Percentiles rank a stretch among this genome's conserved stretches.
phyloP scores from a whole-genome alignment of 345 rosid genomes.

The Corymbia maculata region DNA sequence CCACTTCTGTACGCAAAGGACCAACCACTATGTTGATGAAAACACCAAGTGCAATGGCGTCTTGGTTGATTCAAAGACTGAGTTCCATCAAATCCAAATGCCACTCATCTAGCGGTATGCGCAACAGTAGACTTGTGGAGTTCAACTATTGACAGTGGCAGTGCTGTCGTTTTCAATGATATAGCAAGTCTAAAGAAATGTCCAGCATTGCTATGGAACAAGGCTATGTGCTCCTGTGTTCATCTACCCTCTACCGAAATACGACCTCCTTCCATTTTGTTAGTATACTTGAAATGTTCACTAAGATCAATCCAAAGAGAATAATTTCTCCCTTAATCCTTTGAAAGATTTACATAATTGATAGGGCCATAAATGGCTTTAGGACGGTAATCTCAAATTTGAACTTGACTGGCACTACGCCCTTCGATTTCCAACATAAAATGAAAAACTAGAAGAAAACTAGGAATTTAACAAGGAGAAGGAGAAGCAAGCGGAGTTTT shows the following conservation, averaged over 20 bases:
- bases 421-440: fast-evolving
- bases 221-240: neutral
- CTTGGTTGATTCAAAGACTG: neutral
- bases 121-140: neutral
- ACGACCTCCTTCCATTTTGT: neutral
- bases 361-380: too few relatives aligned
- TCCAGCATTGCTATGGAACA: neutral
- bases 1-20: neutral
- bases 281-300: too few relatives aligned
- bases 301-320: too few relatives aligned
- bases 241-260: neutral
- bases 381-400: too few relatives aligned
- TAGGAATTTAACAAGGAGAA: too few relatives aligned
- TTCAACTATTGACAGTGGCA: neutral
- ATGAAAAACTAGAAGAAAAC: too few relatives aligned
- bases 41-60: neutral
- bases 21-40: neutral
- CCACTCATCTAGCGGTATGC: neutral
- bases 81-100: neutral
- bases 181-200: neutral
- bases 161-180: neutral
- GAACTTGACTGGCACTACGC: too few relatives aligned
- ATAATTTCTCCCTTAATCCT: too few relatives aligned
- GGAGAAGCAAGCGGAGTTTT: neutral
- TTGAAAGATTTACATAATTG: too few relatives aligned